Evolutionary conservation across 306 rosid genomes (phyloP).

Genomic region (Pachyrhizus erosus): DNA sequence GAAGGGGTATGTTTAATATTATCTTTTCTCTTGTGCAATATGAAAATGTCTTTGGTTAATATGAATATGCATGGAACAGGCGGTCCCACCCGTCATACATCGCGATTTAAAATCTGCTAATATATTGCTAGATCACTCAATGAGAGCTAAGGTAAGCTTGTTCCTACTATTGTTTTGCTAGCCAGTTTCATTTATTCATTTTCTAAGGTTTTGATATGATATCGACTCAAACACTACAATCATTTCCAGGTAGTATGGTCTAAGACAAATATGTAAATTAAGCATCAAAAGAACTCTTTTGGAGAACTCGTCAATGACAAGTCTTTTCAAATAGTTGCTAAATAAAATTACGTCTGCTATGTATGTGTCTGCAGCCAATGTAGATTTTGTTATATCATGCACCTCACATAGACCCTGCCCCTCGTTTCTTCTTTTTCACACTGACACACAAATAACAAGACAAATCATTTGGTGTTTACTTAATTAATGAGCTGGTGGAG

Average conservation of each 20-base stretch:
- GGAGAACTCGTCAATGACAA: not conserved
- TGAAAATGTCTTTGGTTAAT: constrained; percentile 32
- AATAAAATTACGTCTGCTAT: not conserved
- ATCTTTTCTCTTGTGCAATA: not conserved
- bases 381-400: not conserved
- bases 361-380: not conserved
- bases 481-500: not conserved
- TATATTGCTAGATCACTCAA: constrained; percentile 69
- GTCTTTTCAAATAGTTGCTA: not conserved
- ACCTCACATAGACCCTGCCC: not conserved
- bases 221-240: not conserved
- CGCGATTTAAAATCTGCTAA: constrained; percentile 87
- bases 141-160: constrained; percentile 78
- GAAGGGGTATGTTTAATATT: constrained; percentile 69
- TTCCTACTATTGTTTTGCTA: constrained; percentile 22
- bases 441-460: not conserved
- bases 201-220: not conserved
- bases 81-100: constrained; percentile 78
- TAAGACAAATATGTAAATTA: not conserved
- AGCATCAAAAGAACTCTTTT: not conserved
- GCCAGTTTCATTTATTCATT: not conserved
- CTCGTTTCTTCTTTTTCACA: not conserved
- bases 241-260: not conserved
- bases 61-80: constrained; percentile 60
- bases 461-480: not conserved